Evolutionary conservation across 768 basidiomycete species (phyloP).

Genomic region (Phylloporus sp.): DNA sequence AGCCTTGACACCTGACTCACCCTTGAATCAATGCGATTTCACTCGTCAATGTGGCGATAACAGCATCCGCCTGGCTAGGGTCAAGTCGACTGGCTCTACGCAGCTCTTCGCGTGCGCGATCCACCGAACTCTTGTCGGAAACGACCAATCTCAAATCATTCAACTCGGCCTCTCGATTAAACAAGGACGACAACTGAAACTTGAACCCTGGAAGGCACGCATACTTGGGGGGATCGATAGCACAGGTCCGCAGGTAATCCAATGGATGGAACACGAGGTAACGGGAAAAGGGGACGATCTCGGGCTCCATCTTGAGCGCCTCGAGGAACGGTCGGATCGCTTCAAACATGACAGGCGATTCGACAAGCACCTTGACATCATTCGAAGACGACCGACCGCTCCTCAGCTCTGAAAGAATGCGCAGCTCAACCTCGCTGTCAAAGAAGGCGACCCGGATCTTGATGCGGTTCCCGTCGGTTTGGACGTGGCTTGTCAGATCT

Average conservation of each 20-base stretch:
- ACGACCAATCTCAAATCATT: constrained; percentile 40
- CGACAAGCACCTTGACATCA: constrained; percentile 43
- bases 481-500: constrained; percentile 47
- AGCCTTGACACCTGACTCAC: constrained; percentile 31
- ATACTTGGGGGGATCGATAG: constrained; percentile 52
- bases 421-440: constrained; percentile 52
- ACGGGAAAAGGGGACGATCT: constrained; percentile 49
- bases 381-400: constrained; percentile 22
- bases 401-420: constrained; percentile 38
- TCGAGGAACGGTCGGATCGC: constrained; percentile 66
- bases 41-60: constrained; percentile 55
- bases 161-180: constrained; percentile 38
- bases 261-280: constrained; percentile 47
- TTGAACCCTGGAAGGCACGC: constrained; percentile 50
- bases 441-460: constrained; percentile 58
- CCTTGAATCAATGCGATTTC: constrained; percentile 73
- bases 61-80: constrained; percentile 65
- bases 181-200: constrained; percentile 55
- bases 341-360: constrained; percentile 65
- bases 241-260: constrained; percentile 31
- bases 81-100: constrained; percentile 53
- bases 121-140: constrained; percentile 42
- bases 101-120: constrained; percentile 45
- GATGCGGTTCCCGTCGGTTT: constrained; percentile 32
- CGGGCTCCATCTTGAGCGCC: constrained; percentile 54